phyloP scores from a whole-genome alignment of 805 yeast genomes.

The Barnettozyma wickerhamii region DNA sequence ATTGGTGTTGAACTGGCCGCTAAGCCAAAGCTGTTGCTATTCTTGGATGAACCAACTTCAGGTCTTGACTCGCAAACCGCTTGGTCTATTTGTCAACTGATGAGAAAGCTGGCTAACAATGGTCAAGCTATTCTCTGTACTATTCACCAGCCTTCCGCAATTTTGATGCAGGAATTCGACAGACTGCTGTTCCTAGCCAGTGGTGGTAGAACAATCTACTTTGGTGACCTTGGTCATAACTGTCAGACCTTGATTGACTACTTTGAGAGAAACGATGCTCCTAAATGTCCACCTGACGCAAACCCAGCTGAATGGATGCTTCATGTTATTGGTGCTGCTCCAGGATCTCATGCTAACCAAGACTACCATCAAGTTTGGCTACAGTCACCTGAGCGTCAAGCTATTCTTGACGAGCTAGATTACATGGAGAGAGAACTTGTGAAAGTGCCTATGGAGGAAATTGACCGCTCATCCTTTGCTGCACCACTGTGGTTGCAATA shows the following conservation, averaged over 20 bases:
- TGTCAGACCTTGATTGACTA: conserved; percentile 55
- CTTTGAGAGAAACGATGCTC: conserved; percentile 64
- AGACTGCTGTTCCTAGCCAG: conserved; percentile 62
- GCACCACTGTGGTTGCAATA: conserved; percentile 39
- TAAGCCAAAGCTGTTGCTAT: conserved; percentile 54
- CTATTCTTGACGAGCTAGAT: conserved; percentile 55
- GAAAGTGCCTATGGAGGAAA: conserved; percentile 29
- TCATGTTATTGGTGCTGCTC: conserved; percentile 79
- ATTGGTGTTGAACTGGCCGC: conserved; percentile 68
- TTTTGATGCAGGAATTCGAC: conserved; percentile 73
- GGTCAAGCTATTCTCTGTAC: conserved; percentile 70
- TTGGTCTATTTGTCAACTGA: conserved; percentile 58
- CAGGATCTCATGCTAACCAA: conserved; percentile 69
- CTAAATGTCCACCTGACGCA: conserved; percentile 60
- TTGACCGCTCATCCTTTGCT: conserved; percentile 40
- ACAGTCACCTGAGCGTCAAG: conserved; percentile 56
- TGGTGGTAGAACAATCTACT: conserved; percentile 74
- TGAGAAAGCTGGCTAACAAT: conserved; percentile 53
- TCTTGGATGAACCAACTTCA: conserved; percentile 67
- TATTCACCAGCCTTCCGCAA: conserved; percentile 84
- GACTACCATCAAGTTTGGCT: conserved; percentile 78
- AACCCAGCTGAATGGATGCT: conserved; percentile 94
- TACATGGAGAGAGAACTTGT: conserved; percentile 58
- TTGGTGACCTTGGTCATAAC: conserved; percentile 66
- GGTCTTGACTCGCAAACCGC: conserved; percentile 69